These are phyloP conservation scores for Fonsecaea multimorphosa DNA, from an alignment of 2,329 filamentous ascomycete genomes.

Conservation along the genomic window DNA sequence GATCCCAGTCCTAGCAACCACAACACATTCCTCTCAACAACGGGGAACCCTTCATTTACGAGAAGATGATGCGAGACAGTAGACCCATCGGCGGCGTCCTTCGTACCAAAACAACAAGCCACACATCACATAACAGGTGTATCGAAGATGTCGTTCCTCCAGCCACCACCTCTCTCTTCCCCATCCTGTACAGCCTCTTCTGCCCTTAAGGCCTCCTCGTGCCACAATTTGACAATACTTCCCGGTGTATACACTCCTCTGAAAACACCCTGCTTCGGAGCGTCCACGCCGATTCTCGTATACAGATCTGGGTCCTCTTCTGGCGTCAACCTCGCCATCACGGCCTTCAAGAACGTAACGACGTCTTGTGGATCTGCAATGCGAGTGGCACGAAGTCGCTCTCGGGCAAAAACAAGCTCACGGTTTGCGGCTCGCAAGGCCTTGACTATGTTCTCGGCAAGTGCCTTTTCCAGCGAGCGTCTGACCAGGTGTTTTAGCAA, in stretches of 20 bases:
- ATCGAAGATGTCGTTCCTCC: slow-evolving; percentile 85
- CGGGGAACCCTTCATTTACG: background rate
- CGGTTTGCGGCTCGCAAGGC: slow-evolving; percentile 76
- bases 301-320: slow-evolving; percentile 78
- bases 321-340: slow-evolving; percentile 75
- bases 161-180: slow-evolving; percentile 69
- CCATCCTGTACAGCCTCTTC: slow-evolving; percentile 74
- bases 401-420: slow-evolving; percentile 84
- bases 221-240: slow-evolving; percentile 87
- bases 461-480: slow-evolving; percentile 77
- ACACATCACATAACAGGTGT: slow-evolving; percentile 5
- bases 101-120: background rate
- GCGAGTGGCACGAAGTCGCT: slow-evolving; percentile 82
- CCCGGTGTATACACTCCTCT: slow-evolving; percentile 85
- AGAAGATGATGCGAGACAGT: background rate
- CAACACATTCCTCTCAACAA: background rate
- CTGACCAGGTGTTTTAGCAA: slow-evolving; percentile 80
- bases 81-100: background rate
- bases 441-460: slow-evolving; percentile 73
- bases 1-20: background rate
- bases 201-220: slow-evolving; percentile 74
- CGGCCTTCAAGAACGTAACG: slow-evolving; percentile 79
- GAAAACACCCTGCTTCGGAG: slow-evolving; percentile 71
- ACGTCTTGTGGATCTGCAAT: slow-evolving; percentile 82
- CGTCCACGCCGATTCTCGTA: slow-evolving; percentile 71